Evolutionary conservation across 1,139 yeast species (phyloP).

Genomic region (Sugiyamaella grinbergsii): DNA sequence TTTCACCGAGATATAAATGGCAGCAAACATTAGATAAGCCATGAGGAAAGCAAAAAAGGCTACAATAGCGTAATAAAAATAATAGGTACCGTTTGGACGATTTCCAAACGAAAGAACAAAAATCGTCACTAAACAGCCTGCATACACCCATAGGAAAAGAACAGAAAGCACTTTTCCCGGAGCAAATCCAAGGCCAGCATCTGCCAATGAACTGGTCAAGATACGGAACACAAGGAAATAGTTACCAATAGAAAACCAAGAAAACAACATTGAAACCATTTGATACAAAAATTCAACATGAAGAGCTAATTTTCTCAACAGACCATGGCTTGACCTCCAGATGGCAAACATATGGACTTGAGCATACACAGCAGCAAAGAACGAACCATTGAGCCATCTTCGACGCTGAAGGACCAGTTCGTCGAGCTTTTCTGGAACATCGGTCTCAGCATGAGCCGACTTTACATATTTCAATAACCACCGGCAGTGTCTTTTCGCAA

Average conservation of each 20-base stretch:
- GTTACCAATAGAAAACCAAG: conserved; percentile 80
- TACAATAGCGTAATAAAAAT: conserved; percentile 79
- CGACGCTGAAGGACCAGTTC: conserved; percentile 78
- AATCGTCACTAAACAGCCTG: conserved; percentile 85
- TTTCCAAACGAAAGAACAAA: conserved; percentile 93
- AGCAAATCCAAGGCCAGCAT: conserved; percentile 53
- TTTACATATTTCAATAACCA: conserved; percentile 74
- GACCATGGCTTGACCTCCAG: conserved; percentile 69
- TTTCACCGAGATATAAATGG: conserved; percentile 76
- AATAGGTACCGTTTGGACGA: conserved; percentile 88
- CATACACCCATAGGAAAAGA: conserved; percentile 83
- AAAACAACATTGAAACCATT: conserved; percentile 61
- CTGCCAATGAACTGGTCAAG: conserved; percentile 68
- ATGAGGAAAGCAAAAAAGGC: conserved; percentile 86
- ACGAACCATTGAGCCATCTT: conserved; percentile 84
- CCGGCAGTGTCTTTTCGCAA: conserved; percentile 62
- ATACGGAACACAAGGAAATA: conserved; percentile 77
- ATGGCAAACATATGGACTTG: conserved; percentile 69
- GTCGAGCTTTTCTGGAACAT: conserved; percentile 73
- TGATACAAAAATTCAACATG: conserved; percentile 75
- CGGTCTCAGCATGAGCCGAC: conserved; percentile 78
- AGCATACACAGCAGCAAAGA: conserved; percentile 79
- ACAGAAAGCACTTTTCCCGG: conserved; percentile 81
- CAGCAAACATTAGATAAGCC: conserved; percentile 91
- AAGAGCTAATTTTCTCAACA: conserved; percentile 60